Evolutionary conservation across 148 eudicot species (phyloP), one percentile per base, ranked within the genome.

Genomic region (Chenopodium berlandieri): DNA sequence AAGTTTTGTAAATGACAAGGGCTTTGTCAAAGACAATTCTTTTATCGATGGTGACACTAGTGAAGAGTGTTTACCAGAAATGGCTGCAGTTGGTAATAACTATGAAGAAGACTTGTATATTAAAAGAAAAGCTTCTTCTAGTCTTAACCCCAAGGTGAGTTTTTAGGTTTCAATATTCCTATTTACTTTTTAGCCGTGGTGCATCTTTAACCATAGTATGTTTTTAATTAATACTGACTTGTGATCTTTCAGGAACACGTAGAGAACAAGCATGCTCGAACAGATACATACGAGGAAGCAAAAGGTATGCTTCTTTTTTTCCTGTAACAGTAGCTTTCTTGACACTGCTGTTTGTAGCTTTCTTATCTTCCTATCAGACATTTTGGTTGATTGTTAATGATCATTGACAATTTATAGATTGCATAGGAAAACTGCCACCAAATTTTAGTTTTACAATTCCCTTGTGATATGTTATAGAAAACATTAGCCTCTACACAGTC

Each of bases 71-170:
- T 47, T 78, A n/a, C 79, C 79, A 73, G 86, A 82, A 60, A 81
- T 16, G 81, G 68, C 79, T 78, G 71, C 75, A 79, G 69, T 58
- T 31, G 62, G 77, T 54, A 75, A 81, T 34, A 75, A 64, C 77
- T 62, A 32, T 78, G 40, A n/a, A 58, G 84, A 82, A 77, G 78
- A 79, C 70, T 68, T 79, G 74, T 23, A n/a, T 72, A 65, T 63
- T 82, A 92, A 94, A 90, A 88, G 98, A 78, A 94, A 91, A 89
- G 83, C 87, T 76, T 83, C 91, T 77, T 68, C 83, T 19, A 62
- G 65, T 73, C 82, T 72, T 79, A 74, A 52, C 75, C 77, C 83
- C 20, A 75, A 46, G 78, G 97, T 91, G 88, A 72, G 90, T 83
- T 74, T 46, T 64, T 79, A 72, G 32, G 67, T 47, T 52, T 46